Evolutionary conservation across 805 yeast species (phyloP).

Genomic region (Vanderwaltozyma tropicalis): DNA sequence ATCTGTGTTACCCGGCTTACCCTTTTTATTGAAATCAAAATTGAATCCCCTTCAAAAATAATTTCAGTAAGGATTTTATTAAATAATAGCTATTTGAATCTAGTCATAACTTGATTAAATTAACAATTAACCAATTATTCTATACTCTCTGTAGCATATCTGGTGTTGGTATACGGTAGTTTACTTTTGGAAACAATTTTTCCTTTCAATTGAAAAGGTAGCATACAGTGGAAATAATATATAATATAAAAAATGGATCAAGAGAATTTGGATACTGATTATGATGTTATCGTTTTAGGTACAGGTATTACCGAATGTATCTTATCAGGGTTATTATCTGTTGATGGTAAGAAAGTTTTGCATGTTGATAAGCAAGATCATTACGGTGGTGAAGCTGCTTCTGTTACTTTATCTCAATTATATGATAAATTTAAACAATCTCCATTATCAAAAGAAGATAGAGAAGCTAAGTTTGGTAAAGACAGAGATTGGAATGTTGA

Average conservation of each 20-base stretch:
- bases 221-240: no score
- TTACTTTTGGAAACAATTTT: no score
- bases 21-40: no score
- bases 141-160: no score
- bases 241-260: conserved; percentile 9
- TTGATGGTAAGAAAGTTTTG: conserved; percentile 92
- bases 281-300: conserved; percentile 94
- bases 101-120: no score
- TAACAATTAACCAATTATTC: no score
- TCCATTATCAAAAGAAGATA: conserved; percentile 52
- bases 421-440: conserved; percentile 82
- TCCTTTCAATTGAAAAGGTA: no score
- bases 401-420: conserved; percentile 56
- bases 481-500: conserved; percentile 98
- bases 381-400: conserved; percentile 92
- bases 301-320: conserved; percentile 95
- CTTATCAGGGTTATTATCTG: conserved; percentile 83
- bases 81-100: no score
- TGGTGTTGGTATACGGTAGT: no score
- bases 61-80: no score
- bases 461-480: conserved; percentile 67
- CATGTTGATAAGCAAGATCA: conserved; percentile 95
- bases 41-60: no score
- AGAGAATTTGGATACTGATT: conserved; percentile 74
- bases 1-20: no score